Evolutionary conservation across 225 moss, liverwort and hornwort genomes (phyloP).

Genomic region (Sphagnum contortum): DNA sequence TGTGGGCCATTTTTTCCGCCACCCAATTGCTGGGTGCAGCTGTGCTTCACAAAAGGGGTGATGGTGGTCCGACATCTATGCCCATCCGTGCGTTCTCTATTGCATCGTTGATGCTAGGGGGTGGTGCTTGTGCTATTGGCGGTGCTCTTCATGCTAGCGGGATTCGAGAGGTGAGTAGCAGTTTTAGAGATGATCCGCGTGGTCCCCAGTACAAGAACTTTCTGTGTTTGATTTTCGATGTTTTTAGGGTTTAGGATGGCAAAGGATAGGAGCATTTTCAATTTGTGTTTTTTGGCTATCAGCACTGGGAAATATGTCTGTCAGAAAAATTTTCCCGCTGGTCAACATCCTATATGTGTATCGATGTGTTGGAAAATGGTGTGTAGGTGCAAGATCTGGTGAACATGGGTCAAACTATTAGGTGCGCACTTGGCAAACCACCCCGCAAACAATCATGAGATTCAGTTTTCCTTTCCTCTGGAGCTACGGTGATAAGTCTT

Average conservation of each 20-base stretch:
- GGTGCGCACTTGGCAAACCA: conserved; percentile 43
- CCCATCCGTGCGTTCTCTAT: conserved; percentile 50
- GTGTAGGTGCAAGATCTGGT: conserved; percentile 44
- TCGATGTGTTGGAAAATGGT: neutral
- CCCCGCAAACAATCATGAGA: conserved; percentile 31
- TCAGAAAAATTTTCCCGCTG: conserved; percentile 1
- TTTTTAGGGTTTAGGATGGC: neutral
- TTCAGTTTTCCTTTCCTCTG: neutral
- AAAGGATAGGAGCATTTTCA: neutral
- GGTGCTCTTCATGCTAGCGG: conserved; percentile 41
- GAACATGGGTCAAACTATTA: conserved; percentile 42
- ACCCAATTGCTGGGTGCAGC: conserved; percentile 16
- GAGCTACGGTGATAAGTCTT: no score
- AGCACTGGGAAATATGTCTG: neutral
- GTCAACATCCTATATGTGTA: neutral
- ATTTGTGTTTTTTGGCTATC: neutral
- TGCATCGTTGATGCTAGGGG: conserved; percentile 35
- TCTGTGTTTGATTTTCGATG: neutral
- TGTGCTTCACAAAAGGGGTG: conserved; percentile 32
- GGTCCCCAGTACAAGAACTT: neutral
- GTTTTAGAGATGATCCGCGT: neutral
- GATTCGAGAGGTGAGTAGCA: conserved; percentile 28
- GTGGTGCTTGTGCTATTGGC: conserved; percentile 36
- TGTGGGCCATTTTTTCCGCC: no score
- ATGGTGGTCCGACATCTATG: conserved; percentile 38